phyloP scores from a whole-genome alignment of 1,284 basidiomycete species.

The Earliella scabrosa region DNA sequence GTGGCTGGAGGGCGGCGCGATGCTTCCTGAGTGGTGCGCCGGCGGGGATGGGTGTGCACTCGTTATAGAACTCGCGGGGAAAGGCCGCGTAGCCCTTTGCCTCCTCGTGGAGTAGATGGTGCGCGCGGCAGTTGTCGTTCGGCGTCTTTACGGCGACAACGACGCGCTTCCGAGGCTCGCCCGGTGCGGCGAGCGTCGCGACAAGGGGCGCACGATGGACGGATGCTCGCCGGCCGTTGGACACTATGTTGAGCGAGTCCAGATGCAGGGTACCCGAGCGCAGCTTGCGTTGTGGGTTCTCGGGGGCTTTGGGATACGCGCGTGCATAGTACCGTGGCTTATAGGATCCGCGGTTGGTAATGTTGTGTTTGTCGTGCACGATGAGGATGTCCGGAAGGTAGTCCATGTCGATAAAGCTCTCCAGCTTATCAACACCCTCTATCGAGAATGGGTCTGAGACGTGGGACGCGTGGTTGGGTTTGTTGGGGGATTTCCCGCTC shows the following conservation, averaged over 20 bases:
- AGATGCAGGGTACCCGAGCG: slow-evolving; percentile 26
- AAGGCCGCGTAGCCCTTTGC: slow-evolving; percentile 48
- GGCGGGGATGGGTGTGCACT: slow-evolving; percentile 49
- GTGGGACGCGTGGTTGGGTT: not conserved
- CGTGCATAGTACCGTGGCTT: too few species aligned
- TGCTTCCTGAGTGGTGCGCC: slow-evolving; percentile 30
- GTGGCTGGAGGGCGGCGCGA: slow-evolving; percentile 16
- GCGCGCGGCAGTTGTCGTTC: slow-evolving; percentile 13
- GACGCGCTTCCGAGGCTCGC: slow-evolving; percentile 28
- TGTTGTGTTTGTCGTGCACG: slow-evolving; percentile 29
- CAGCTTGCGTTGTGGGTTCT: too few species aligned
- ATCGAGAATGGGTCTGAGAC: slow-evolving; percentile 2
- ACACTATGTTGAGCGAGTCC: slow-evolving; percentile 33
- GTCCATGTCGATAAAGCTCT: slow-evolving; percentile 33
- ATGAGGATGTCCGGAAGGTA: slow-evolving; percentile 35
- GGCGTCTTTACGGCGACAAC: slow-evolving; percentile 39
- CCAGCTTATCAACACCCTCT: slow-evolving; percentile 25
- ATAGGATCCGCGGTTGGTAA: not conserved
- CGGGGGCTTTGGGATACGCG: slow-evolving; percentile 21
- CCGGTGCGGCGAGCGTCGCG: slow-evolving; percentile 29
- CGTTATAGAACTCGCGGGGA: slow-evolving; percentile 33
- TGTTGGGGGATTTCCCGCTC: not conserved
- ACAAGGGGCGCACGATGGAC: slow-evolving; percentile 36
- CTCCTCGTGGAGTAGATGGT: slow-evolving; percentile 39
- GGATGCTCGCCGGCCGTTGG: slow-evolving; percentile 37